These are phyloP conservation scores for Saccharomycopsis sp. DNA, from an alignment of 805 yeast species.

Conservation along the genomic window DNA sequence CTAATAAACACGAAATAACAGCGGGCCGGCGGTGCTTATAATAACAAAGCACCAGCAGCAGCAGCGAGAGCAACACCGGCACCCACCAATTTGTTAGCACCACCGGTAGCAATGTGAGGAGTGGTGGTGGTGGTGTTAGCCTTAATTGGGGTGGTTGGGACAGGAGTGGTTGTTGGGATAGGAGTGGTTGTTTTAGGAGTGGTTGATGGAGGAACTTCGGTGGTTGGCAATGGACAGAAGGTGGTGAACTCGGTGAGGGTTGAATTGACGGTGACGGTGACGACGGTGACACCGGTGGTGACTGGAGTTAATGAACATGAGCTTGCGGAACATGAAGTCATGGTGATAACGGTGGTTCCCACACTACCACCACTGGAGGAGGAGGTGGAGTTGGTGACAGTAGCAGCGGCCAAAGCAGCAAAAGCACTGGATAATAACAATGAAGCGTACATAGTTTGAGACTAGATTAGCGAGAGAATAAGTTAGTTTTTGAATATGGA, in stretches of 20 bases:
- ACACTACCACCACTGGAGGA: slow-evolving; percentile 26
- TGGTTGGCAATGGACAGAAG: not conserved
- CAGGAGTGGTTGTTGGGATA: not conserved
- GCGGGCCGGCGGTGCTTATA: too few relatives aligned
- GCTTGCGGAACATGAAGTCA: slow-evolving; percentile 4
- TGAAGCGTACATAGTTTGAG: too few relatives aligned
- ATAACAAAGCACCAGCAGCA: not conserved
- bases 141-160: not conserved
- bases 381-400: slow-evolving; percentile 32
- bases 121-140: not conserved
- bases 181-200: not conserved
- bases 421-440: too few relatives aligned
- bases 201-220: not conserved
- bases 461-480: too few relatives aligned
- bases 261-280: not conserved
- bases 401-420: slow-evolving; percentile 30
- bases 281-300: slow-evolving; percentile 8
- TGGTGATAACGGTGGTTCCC: slow-evolving; percentile 5
- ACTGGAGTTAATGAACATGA: slow-evolving; percentile 1
- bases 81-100: not conserved
- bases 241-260: not conserved
- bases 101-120: not conserved
- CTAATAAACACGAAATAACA: too few relatives aligned
- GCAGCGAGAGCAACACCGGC: not conserved
- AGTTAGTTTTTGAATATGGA: too few relatives aligned